Conservation (phyloP, 2,329 filamentous ascomycete genomes). For the Colletotrichum viniferum region DNA sequence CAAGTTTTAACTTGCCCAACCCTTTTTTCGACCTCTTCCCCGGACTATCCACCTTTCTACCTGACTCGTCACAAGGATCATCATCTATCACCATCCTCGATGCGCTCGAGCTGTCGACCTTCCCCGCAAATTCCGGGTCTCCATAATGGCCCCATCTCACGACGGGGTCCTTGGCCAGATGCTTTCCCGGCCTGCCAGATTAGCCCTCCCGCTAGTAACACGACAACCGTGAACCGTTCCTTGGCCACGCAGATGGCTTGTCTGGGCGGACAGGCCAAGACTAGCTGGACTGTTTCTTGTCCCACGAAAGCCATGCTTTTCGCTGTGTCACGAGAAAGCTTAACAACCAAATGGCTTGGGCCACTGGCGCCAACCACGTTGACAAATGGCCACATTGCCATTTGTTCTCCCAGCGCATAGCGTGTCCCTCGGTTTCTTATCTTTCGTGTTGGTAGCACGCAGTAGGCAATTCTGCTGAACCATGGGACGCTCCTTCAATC, state of each 20-base stretch:
- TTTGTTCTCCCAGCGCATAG: not conserved
- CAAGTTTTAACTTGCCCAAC: not conserved
- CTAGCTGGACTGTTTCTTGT: not conserved
- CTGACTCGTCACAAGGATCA: conserved; percentile 8
- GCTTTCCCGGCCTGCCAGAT: conserved; percentile 5
- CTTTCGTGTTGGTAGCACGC: not conserved
- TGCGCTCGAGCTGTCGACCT: not conserved
- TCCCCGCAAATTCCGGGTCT: conserved; percentile 19
- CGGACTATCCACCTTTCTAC: conserved; percentile 15
- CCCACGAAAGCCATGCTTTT: conserved; percentile 3
- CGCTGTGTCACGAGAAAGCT: conserved; percentile 17
- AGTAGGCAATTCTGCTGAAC: not conserved
- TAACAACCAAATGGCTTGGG: not conserved
- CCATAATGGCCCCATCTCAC: not conserved
- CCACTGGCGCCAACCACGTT: not conserved
- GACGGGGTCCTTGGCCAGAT: not conserved
- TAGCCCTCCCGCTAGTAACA: conserved; percentile 20
- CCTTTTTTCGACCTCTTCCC: not conserved
- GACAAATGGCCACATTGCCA: not conserved
- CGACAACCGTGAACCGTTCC: conserved; percentile 18
- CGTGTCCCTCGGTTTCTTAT: not conserved
- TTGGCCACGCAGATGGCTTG: conserved; percentile 8
- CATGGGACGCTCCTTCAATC: not conserved
- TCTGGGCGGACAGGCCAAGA: not conserved
- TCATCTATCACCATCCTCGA: not conserved